These are phyloP conservation scores for Rhizopus sp. DNA, from an alignment of 371 early-diverging fungal species.

Conservation along the genomic window DNA sequence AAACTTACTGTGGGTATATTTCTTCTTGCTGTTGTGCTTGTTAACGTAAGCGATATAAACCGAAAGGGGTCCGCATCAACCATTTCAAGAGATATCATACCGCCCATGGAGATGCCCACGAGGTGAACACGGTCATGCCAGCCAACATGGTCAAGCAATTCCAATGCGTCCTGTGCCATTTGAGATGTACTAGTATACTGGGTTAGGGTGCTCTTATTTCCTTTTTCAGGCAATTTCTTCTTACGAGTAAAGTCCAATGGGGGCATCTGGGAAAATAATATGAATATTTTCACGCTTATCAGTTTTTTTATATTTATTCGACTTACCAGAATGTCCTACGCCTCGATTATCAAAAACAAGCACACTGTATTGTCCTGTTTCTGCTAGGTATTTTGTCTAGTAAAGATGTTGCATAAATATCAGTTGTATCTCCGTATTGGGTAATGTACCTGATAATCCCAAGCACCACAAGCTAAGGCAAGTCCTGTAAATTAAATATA, in stretches of 20 bases:
- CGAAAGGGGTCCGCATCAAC: conserved; percentile 34
- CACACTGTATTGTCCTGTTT: conserved; percentile 63
- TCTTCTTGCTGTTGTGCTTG: conserved; percentile 46
- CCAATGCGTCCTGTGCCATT: conserved; percentile 70
- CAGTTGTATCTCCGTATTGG: neutral
- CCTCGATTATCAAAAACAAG: conserved; percentile 85
- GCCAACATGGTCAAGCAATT: conserved; percentile 62
- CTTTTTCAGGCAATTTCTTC: neutral
- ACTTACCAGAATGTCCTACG: conserved; percentile 59
- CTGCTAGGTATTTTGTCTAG: conserved; percentile 61
- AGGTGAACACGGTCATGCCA: conserved; percentile 68
- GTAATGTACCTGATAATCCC: conserved; percentile 39
- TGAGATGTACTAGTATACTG: conserved; percentile 51
- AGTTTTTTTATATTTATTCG: neutral
- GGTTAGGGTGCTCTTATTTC: neutral
- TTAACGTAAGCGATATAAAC: conserved; percentile 47
- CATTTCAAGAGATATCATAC: conserved; percentile 72
- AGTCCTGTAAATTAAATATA: conserved; percentile 32
- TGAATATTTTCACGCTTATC: neutral
- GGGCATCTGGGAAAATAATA: conserved; percentile 18
- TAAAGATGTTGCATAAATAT: conserved; percentile 1
- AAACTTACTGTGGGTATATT: conserved; percentile 46
- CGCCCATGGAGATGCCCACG: conserved; percentile 80
- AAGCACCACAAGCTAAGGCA: conserved; percentile 36
- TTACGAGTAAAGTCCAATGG: conserved; percentile 34